phyloP scores from a whole-genome alignment of 805 yeast genomes.

The Lachancea dasiensis region DNA sequence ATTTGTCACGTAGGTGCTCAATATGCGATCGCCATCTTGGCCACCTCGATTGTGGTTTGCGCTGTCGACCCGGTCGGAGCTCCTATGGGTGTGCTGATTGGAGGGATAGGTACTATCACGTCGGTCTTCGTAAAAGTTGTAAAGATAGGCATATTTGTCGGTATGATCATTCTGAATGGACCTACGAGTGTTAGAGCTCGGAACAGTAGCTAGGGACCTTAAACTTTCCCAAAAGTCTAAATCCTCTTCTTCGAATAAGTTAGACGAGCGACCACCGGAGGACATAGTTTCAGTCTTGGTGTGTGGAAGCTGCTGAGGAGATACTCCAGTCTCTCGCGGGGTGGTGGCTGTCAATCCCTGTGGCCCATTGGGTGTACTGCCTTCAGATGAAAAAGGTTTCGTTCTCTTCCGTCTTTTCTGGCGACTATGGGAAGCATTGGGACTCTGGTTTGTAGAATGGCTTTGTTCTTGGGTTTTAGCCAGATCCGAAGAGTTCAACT shows the following conservation, averaged over 20 bases:
- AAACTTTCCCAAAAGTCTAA: constrained; percentile 68
- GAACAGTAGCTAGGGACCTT: constrained; percentile 45
- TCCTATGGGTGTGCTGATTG: neutral
- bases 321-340: constrained; percentile 14
- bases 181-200: constrained; percentile 10
- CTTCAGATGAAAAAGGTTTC: constrained; percentile 4
- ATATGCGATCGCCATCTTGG: neutral
- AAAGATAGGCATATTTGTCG: constrained; percentile 15
- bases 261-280: constrained; percentile 14
- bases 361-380: constrained; percentile 5
- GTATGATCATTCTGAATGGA: constrained; percentile 6
- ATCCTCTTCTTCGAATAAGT: constrained; percentile 47
- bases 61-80: neutral
- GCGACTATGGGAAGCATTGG: constrained; percentile 9
- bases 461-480: constrained; percentile 41
- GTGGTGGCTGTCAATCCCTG: constrained; percentile 14
- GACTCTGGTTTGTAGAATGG: constrained; percentile 38
- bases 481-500: constrained; percentile 53
- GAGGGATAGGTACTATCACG: neutral
- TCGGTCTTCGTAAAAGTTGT: constrained; percentile 15
- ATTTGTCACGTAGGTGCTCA: neutral
- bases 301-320: constrained; percentile 1
- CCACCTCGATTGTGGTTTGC: neutral
- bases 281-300: constrained; percentile 2
- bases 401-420: constrained; percentile 12